A percentile compares a stretch with the other conserved stretches of the same genome.
Evolutionary conservation across 257 asterid genomes (phyloP).

Genomic region (Thymus quinquecostatus): DNA sequence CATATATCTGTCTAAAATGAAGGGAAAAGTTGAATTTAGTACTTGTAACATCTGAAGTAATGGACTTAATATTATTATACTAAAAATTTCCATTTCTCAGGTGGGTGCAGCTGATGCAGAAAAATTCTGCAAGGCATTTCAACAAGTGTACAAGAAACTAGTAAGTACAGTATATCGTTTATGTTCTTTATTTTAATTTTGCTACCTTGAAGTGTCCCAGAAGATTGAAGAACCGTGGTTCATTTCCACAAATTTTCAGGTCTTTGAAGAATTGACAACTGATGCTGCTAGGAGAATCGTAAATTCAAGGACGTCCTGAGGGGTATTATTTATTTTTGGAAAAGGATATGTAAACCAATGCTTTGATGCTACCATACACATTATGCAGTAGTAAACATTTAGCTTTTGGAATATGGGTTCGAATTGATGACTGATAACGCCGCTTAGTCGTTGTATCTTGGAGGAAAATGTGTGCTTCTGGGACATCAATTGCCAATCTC

Average conservation of each 20-base stretch:
- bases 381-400: neutral
- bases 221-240: neutral
- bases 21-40: constrained; percentile 1
- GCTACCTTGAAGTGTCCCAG: constrained; percentile 4
- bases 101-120: constrained; percentile 78
- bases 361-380: neutral
- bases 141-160: constrained; percentile 65
- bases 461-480: constrained; percentile 8
- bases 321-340: neutral
- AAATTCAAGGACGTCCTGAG: constrained; percentile 37
- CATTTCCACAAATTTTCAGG: constrained; percentile 46
- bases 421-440: constrained; percentile 9
- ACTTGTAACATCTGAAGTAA: neutral
- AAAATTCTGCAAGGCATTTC: constrained; percentile 69
- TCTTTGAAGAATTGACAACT: constrained; percentile 60
- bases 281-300: constrained; percentile 63
- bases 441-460: neutral
- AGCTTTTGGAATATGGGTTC: constrained; percentile 17
- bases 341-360: neutral
- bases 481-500: constrained; percentile 2
- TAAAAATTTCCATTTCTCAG: constrained; percentile 36
- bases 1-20: neutral
- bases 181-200: constrained; percentile 1
- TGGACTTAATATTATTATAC: constrained; percentile 4
- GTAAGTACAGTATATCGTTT: constrained; percentile 45